These are phyloP conservation scores for Zymoseptoria ardabiliae DNA, from an alignment of 2,329 filamentous ascomycete genomes.

Conservation along the genomic window DNA sequence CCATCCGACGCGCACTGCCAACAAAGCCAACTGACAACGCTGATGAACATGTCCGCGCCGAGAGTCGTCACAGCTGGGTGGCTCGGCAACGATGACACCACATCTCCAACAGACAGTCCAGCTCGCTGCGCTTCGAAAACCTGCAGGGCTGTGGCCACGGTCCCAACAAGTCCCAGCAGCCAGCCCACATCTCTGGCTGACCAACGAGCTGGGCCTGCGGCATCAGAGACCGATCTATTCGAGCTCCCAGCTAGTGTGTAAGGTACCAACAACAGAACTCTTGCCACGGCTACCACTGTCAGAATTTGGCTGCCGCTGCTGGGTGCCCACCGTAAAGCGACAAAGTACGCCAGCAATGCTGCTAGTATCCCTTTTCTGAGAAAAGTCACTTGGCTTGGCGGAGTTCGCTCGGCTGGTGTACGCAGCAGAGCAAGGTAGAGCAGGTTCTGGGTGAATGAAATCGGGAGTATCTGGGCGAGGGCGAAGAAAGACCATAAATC, in stretches of 20 bases:
- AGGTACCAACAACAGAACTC: constrained; percentile 19
- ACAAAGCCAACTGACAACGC: constrained; percentile 9
- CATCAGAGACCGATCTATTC: neutral
- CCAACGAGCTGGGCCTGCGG: constrained; percentile 3
- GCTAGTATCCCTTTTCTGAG: neutral
- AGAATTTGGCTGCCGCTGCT: constrained; percentile 11
- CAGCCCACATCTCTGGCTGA: constrained; percentile 4
- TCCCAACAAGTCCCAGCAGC: constrained; percentile 2
- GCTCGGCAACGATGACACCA: constrained; percentile 14
- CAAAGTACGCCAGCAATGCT: constrained; percentile 10
- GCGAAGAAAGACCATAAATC: constrained; percentile 28
- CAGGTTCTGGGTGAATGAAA: constrained; percentile 29
- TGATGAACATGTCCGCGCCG: constrained; percentile 24
- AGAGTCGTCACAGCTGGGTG: constrained; percentile 28
- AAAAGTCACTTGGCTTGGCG: neutral
- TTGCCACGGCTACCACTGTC: constrained; percentile 18
- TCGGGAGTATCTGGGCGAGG: constrained; percentile 30
- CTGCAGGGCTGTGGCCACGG: constrained; percentile 8
- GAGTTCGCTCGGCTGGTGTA: neutral
- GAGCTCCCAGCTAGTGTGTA: constrained; percentile 9
- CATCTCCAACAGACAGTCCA: neutral
- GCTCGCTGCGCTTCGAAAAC: constrained; percentile 1
- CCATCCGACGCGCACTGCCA: neutral
- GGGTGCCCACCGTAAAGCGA: neutral
- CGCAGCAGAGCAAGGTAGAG: constrained; percentile 27